Evolutionary conservation across 441 rosid species (phyloP).

Genomic region (Populus hybrid): DNA sequence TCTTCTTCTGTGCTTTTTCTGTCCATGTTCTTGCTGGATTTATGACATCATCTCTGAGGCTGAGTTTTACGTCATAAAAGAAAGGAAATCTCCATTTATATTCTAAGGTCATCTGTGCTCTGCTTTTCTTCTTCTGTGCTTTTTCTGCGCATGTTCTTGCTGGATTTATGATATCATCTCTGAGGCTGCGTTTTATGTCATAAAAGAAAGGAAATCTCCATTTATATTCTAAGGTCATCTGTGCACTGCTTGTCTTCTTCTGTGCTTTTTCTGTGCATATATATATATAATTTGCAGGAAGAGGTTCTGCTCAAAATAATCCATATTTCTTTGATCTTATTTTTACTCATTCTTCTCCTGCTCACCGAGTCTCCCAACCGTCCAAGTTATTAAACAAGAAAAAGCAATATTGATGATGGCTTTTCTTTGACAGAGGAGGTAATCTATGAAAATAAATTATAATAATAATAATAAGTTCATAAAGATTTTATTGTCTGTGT

Average conservation of each 20-base stretch:
- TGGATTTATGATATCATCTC: not conserved
- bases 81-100: not conserved
- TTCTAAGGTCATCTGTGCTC: too few species aligned
- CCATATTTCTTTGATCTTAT: not conserved
- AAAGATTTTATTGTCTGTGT: not conserved
- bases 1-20: too few species aligned
- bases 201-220: not conserved
- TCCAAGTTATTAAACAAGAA: too few species aligned
- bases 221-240: not conserved
- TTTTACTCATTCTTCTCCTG: not conserved
- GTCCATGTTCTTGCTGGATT: not conserved
- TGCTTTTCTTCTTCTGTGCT: too few species aligned
- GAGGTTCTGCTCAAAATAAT: too few species aligned
- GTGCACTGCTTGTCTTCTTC: too few species aligned
- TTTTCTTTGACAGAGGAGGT: not conserved
- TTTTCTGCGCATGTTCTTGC: too few species aligned
- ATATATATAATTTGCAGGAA: too few species aligned
- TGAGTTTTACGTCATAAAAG: not conserved
- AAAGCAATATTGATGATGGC: not conserved
- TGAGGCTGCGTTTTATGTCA: not conserved
- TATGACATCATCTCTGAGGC: not conserved
- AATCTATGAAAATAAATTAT: not conserved
- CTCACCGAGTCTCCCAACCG: not conserved
- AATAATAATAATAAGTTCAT: not conserved
- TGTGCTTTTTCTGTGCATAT: too few species aligned